Evolutionary conservation across 768 basidiomycete species (phyloP), one percentile per base, ranked within the genome.

Genomic region (Mycena sanguinolenta): DNA sequence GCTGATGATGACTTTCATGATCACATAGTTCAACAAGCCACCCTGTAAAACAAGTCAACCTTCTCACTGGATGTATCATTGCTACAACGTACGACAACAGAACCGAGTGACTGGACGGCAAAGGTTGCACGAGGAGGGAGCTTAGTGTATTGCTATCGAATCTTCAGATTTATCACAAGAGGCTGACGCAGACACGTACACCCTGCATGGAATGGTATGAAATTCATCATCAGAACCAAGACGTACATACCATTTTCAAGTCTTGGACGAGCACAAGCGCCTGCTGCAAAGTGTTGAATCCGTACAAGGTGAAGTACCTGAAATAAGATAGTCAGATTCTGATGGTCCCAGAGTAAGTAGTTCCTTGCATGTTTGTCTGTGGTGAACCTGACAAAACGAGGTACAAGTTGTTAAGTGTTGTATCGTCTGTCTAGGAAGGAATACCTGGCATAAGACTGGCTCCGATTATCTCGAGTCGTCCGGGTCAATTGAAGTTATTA

Each of bases 361-460:
- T n/a, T n/a, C n/a, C 3, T 36, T 36, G 91, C 81, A 92, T 89
- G 77, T 92, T 92, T 17, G 90, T 89, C 67, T 90, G 87, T 0
- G 90, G 89, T 66, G 87, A 87, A 28, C 90, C 90, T 9, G 89
- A 88, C 75, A 87, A 85, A 25, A 89, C 79, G 25, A n/a, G n/a
- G n/a, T n/a, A n/a, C n/a, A n/a, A n/a, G n/a, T n/a, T n/a, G n/a
- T n/a, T n/a, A n/a, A n/a, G n/a, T n/a, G n/a, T n/a, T n/a, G n/a
- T n/a, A n/a, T n/a, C n/a, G n/a, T n/a, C n/a, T n/a, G n/a, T n/a
- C n/a, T n/a, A n/a, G n/a, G n/a, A n/a, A n/a, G n/a, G n/a, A n/a
- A n/a, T n/a, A n/a, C n/a, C n/a, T n/a, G n/a, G n/a, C n/a, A n/a
- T n/a, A n/a, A n/a, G 84, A 85, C 3, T n/a, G n/a, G 86, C 87